Evolutionary conservation across 2,329 filamentous ascomycete species (phyloP), one percentile per base, ranked within the genome.

Genomic region (Aspergillus vadensis): DNA sequence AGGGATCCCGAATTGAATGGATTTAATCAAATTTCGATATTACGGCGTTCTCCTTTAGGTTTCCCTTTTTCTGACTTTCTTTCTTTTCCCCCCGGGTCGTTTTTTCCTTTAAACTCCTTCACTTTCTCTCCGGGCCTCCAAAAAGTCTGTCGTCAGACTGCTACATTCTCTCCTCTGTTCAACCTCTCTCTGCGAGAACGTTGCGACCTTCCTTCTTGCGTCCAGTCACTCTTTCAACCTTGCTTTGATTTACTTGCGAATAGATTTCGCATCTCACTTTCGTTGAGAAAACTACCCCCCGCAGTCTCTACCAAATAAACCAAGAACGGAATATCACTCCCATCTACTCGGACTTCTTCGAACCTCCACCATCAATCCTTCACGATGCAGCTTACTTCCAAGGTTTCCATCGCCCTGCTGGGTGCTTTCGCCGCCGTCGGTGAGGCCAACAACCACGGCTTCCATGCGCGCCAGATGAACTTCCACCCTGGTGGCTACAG

Each of bases 321-420:
- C 47, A 50, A 27, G 44, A 49, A 49, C 15, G 44, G 21, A 49
- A 43, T 19, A 17, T 43, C 39, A 9, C 9, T 17, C n/a, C 9
- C 41, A 36, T 19, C 41, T 14, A 44, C n/a, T 9, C 17, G n/a
- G n/a, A 44, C 30, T 51, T 60, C 38, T 19, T 25, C 41, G 50
- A 43, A 58, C 68, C 19, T 32, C 25, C 25, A 12, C 36, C 49
- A 41, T 72, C 61, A 49, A 79, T 79, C 76, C 70, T 38, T 36
- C 56, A 73, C 58, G 44, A 79, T 79, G 77, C 72, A 74, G 52
- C 68, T 77, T 63, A 63, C 71, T 55, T 68, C 67, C 70, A 77
- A 75, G 63, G 43, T 74, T 62, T 72, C 74, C 44, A 44, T 77
- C 57, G 72, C 70, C 58, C 66, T 77, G 50, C 65, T 77, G 55